phyloP scores from a whole-genome alignment of 768 basidiomycete genomes.

The Polyporus arcularius region DNA sequence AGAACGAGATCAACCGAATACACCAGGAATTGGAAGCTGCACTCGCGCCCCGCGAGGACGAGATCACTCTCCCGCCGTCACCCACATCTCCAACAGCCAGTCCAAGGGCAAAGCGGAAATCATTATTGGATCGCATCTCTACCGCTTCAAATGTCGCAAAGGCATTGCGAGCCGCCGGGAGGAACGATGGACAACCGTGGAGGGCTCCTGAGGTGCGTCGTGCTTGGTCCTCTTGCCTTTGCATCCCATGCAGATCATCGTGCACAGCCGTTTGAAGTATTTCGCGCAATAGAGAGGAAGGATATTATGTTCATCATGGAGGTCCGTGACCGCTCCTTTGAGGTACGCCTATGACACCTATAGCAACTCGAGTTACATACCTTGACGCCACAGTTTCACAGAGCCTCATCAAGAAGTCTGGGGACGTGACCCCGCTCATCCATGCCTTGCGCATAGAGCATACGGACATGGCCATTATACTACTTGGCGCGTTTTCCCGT shows the following conservation, averaged over 20 bases:
- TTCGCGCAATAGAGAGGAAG: conserved; percentile 82
- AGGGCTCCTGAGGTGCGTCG: conserved; percentile 53
- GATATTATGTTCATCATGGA: conserved; percentile 85
- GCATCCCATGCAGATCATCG: not conserved
- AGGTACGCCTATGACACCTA: conserved; percentile 42
- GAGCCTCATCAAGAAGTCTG: conserved; percentile 83
- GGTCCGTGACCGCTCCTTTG: conserved; percentile 76
- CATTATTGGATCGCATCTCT: conserved; percentile 9
- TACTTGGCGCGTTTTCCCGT: conserved; percentile 88
- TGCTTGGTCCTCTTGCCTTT: not conserved
- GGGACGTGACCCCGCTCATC: conserved; percentile 84
- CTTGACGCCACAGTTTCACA: conserved; percentile 26
- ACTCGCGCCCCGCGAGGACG: not conserved
- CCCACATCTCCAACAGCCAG: conserved; percentile 4
- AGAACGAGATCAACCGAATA: conserved; percentile 14
- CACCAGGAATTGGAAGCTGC: conserved; percentile 11
- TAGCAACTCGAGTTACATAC: conserved; percentile 27
- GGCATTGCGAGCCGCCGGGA: conserved; percentile 4
- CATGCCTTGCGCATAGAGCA: conserved; percentile 89
- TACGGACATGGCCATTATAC: conserved; percentile 80
- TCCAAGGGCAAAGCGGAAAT: conserved; percentile 11
- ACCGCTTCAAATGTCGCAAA: conserved; percentile 10
- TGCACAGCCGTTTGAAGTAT: conserved; percentile 60
- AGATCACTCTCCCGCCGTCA: not conserved
- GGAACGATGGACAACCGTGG: conserved; percentile 34